Evolutionary conservation across 345 rosid species (phyloP).

Genomic region (Brassica napus): Da-Ae NC_063440.1:24773001-24773500

Average conservation of each 20-base stretch:
- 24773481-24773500: conserved; percentile 77
- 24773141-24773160: conserved; percentile 31
- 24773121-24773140: conserved; percentile 76
- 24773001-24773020: conserved; percentile 70
- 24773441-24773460: conserved; percentile 88
- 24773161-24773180: conserved; percentile 46
- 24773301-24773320: conserved; percentile 48
- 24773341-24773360: conserved; percentile 34
- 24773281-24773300: conserved; percentile 58
- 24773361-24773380: conserved; percentile 61
- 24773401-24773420: conserved; percentile 79
- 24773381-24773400: conserved; percentile 83
- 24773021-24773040: conserved; percentile 80
- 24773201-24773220: conserved; percentile 83
- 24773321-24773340: conserved; percentile 56
- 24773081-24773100: conserved; percentile 98
- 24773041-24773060: conserved; percentile 91
- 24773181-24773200: conserved; percentile 43
- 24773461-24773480: conserved; percentile 89
- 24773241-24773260: conserved; percentile 80
- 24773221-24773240: conserved; percentile 98
- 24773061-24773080: conserved; percentile 92
- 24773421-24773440: conserved; percentile 86
- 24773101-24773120: conserved; percentile 88
- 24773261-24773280: conserved; percentile 83